These are phyloP conservation scores for Raddia distichophylla DNA, from an alignment of 176 grass and related monocot species.

Conservation along the genomic window DNA sequence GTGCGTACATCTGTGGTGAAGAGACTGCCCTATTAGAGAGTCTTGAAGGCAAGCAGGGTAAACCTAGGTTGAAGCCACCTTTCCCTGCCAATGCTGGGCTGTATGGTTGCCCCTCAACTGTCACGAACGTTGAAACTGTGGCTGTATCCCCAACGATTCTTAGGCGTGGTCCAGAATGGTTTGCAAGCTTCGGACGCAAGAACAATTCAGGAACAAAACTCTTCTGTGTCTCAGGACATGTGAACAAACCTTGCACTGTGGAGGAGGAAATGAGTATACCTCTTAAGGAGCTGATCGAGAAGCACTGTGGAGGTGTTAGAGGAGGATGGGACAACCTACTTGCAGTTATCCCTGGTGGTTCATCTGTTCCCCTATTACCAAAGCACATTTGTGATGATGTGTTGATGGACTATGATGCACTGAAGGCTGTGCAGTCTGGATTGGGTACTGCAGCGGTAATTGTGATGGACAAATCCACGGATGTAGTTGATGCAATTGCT, in stretches of 20 bases:
- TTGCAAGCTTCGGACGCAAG: slow-evolving; percentile 91
- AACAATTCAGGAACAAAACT: slow-evolving; percentile 88
- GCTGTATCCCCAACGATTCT: slow-evolving; percentile 91
- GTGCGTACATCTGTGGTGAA: slow-evolving; percentile 96
- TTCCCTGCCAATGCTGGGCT: slow-evolving; percentile 87
- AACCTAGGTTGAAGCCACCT: slow-evolving; percentile 86
- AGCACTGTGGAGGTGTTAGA: slow-evolving; percentile 87
- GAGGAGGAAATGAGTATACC: slow-evolving; percentile 98
- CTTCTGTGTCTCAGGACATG: slow-evolving; percentile 84
- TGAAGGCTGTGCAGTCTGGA: slow-evolving; percentile 82
- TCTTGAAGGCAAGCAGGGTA: slow-evolving; percentile 92
- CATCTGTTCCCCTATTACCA: slow-evolving; percentile 80
- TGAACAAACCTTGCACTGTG: slow-evolving; percentile 94
- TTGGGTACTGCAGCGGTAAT: slow-evolving; percentile 87
- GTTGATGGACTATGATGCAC: slow-evolving; percentile 92
- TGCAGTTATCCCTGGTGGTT: slow-evolving; percentile 84
- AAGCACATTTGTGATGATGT: slow-evolving; percentile 91
- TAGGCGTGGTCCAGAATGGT: slow-evolving; percentile 90
- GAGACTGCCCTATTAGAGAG: slow-evolving; percentile 94
- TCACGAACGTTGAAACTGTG: slow-evolving; percentile 93
- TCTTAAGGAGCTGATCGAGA: slow-evolving; percentile 82
- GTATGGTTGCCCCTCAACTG: slow-evolving; percentile 90
- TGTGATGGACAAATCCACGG: slow-evolving; percentile 94
- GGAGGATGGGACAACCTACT: slow-evolving; percentile 96
- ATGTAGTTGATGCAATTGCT: slow-evolving; percentile 88